Conservation (phyloP, 306 rosid genomes). For the Cicer cuneatum region DNA sequence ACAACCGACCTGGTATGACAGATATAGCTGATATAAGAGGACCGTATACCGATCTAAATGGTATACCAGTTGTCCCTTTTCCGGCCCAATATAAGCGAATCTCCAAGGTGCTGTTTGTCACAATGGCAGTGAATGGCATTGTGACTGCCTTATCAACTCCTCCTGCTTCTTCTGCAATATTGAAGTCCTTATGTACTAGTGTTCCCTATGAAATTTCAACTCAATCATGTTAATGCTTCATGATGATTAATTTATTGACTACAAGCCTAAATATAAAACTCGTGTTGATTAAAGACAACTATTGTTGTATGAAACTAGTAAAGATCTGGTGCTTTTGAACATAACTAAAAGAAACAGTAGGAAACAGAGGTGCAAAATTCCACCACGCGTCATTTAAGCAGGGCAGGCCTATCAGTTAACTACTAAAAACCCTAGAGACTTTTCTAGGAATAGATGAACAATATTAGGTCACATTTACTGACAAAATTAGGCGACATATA, state of each 20-base stretch:
- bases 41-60: background rate
- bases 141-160: background rate
- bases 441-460: background rate
- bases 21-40: conserved; percentile 27
- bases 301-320: no score
- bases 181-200: background rate
- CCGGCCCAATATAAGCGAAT: conserved; percentile 25
- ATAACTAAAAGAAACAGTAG: no score
- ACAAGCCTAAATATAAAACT: background rate
- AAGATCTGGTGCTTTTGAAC: no score
- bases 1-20: background rate
- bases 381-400: no score
- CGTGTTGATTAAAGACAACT: no score
- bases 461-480: no score
- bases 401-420: no score
- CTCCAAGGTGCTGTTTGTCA: background rate
- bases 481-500: no score
- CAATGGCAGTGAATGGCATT: background rate
- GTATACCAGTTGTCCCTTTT: conserved; percentile 4
- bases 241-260: background rate
- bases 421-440: background rate
- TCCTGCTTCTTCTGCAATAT: conserved; percentile 4
- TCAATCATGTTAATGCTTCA: background rate
- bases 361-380: no score
- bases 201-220: conserved; percentile 1